Percentiles rank a stretch among this genome's conserved stretches.
These are phyloP conservation scores for Naematelia encephala DNA, from an alignment of 768 basidiomycete species.

Conservation along the genomic window DNA sequence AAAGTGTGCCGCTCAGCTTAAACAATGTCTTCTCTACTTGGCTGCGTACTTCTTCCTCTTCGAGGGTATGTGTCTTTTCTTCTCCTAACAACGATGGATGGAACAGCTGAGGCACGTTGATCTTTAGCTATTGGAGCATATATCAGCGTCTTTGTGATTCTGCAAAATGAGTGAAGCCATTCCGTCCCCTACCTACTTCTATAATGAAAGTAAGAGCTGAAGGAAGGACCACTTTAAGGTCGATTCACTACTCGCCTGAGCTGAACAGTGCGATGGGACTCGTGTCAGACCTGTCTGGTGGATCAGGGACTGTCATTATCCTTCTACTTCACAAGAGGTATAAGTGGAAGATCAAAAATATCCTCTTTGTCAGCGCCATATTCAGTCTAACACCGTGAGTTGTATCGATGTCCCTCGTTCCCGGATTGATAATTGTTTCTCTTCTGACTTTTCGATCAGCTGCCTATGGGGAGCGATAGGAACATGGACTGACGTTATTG, in stretches of 20 bases:
- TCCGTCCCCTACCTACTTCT: too few species aligned
- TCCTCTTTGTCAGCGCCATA: conserved; percentile 8
- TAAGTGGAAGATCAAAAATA: conserved; percentile 6
- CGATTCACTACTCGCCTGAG: conserved; percentile 13
- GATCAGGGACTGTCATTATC: conserved; percentile 8
- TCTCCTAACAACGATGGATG: background rate
- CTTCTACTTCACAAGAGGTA: conserved; percentile 11
- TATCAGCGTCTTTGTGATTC: conserved; percentile 8
- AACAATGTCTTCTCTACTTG: conserved; percentile 15
- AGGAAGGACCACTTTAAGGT: too few species aligned
- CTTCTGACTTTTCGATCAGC: too few species aligned
- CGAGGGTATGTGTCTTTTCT: conserved; percentile 5
- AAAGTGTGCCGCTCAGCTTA: conserved; percentile 11
- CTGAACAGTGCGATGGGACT: conserved; percentile 8
- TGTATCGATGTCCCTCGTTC: too few species aligned
- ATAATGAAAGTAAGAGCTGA: too few species aligned
- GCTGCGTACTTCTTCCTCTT: conserved; percentile 11
- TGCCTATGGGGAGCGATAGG: conserved; percentile 15
- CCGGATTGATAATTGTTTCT: too few species aligned
- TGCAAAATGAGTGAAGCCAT: conserved; percentile 19
- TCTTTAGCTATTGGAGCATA: conserved; percentile 16
- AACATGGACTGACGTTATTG: conserved; percentile 9
- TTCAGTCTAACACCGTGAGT: conserved; percentile 15
- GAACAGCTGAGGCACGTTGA: too few species aligned
- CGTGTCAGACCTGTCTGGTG: conserved; percentile 9